phyloP scores from a whole-genome alignment of 2,329 filamentous ascomycete species.

The Sclerotinia glacialis region DNA sequence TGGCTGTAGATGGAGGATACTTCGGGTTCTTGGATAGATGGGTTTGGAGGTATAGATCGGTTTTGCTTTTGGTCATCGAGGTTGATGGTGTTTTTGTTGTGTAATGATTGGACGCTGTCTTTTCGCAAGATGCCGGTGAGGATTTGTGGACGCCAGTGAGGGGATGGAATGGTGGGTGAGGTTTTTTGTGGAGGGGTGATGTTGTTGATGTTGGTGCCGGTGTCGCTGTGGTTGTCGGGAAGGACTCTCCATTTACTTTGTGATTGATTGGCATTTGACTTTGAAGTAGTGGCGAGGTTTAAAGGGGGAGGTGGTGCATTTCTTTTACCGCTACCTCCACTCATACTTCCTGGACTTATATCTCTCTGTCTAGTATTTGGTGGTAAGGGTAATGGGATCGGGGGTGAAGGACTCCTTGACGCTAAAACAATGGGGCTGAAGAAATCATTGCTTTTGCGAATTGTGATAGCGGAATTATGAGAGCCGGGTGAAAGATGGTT shows the following conservation, averaged over 20 bases:
- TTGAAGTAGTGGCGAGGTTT: not conserved
- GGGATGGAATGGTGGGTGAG: conserved; percentile 30
- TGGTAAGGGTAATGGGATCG: conserved; percentile 45
- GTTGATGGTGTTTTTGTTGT: not conserved
- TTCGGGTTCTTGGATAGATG: conserved; percentile 1
- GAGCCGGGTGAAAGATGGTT: not conserved
- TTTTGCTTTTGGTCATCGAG: not conserved
- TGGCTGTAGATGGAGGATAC: not conserved
- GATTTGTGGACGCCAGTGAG: conserved; percentile 32
- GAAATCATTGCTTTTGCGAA: conserved; percentile 18
- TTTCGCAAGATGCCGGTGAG: conserved; percentile 4
- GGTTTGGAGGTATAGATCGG: not conserved
- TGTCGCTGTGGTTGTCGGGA: conserved; percentile 3
- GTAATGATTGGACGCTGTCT: conserved; percentile 13
- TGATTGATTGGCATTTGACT: not conserved
- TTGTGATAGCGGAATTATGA: conserved; percentile 6
- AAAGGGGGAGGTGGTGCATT: conserved; percentile 5
- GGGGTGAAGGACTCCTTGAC: conserved; percentile 38
- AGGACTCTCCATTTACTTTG: conserved; percentile 31
- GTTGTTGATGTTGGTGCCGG: not conserved
- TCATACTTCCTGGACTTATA: not conserved
- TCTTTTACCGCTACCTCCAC: not conserved
- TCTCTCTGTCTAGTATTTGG: conserved; percentile 31
- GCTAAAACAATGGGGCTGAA: conserved; percentile 24
- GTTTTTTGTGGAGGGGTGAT: not conserved